Evolutionary conservation across 768 basidiomycete species (phyloP).

Genomic region (Pisolithus orientalis): DNA sequence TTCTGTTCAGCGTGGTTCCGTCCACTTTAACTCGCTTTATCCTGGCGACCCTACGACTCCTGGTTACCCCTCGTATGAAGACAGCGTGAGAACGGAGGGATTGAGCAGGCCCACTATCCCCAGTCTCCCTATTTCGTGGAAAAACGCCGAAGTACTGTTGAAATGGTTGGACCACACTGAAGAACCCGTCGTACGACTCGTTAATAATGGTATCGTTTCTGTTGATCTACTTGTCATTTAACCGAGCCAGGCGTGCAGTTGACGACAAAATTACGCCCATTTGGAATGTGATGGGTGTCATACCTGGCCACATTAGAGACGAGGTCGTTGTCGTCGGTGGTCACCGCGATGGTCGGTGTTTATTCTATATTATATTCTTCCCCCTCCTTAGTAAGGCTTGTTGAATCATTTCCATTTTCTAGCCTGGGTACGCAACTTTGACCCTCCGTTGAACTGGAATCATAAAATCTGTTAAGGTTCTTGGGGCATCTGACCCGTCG

Average conservation of each 20-base stretch:
- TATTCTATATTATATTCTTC: neutral
- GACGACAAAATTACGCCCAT: conserved; percentile 56
- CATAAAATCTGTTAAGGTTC: conserved; percentile 38
- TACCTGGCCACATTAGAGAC: conserved; percentile 58
- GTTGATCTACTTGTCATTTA: neutral
- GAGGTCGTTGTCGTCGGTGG: conserved; percentile 68
- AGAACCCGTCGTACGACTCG: conserved; percentile 43
- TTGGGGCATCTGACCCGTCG: conserved; percentile 75
- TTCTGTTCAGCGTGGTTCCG: conserved; percentile 61
- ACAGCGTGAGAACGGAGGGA: conserved; percentile 47
- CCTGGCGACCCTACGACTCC: conserved; percentile 44
- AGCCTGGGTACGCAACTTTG: conserved; percentile 13
- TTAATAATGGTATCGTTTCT: conserved; percentile 46
- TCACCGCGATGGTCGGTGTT: conserved; percentile 57
- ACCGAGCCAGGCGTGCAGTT: conserved; percentile 20
- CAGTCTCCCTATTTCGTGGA: conserved; percentile 61
- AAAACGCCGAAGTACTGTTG: conserved; percentile 55
- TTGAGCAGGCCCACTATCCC: conserved; percentile 50
- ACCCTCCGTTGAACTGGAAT: neutral
- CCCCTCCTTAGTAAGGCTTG: neutral
- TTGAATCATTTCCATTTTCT: neutral
- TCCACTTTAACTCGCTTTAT: conserved; percentile 56
- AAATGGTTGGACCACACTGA: conserved; percentile 39
- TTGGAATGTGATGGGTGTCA: conserved; percentile 64
- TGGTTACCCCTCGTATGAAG: conserved; percentile 60